phyloP scores from a whole-genome alignment of 306 rosid species.

The Fagus sylvatica region DNA sequence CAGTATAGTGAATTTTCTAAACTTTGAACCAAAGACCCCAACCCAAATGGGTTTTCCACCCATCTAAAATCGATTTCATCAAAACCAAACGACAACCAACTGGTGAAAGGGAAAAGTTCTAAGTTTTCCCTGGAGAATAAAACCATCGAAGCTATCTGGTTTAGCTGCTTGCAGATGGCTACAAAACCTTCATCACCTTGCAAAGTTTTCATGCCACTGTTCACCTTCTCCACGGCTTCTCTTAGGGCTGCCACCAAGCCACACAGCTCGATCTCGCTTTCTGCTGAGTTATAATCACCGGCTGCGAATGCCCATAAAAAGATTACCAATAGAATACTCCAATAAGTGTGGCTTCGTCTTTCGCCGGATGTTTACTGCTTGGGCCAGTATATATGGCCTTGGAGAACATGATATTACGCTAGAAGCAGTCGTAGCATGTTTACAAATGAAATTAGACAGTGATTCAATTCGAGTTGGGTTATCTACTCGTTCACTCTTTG shows the following conservation, averaged over 20 bases:
- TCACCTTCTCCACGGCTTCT: background rate
- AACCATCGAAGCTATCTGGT: conserved; percentile 24
- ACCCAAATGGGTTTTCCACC: conserved; percentile 52
- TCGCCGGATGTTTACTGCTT: background rate
- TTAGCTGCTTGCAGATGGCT: conserved; percentile 31
- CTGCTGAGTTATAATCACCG: background rate
- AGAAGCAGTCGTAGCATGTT: conserved; percentile 13
- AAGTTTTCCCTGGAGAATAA: conserved; percentile 11
- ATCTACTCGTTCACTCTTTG: conserved; percentile 18
- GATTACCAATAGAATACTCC: background rate
- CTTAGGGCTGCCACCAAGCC: conserved; percentile 3
- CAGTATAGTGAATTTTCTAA: conserved; percentile 36
- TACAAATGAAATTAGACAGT: conserved; percentile 43
- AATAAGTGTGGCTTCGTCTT: background rate
- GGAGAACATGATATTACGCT: background rate
- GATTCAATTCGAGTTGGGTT: conserved; percentile 42
- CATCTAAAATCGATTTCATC: conserved; percentile 48
- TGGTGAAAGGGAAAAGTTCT: conserved; percentile 32
- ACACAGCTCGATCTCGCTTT: conserved; percentile 7
- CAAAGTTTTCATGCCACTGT: conserved; percentile 11
- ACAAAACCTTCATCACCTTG: conserved; percentile 36
- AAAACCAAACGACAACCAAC: conserved; percentile 44
- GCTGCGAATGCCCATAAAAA: conserved; percentile 20
- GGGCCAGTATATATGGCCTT: background rate
- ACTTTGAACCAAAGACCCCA: conserved; percentile 29